Percentiles rank a stretch among this genome's conserved stretches.
These are phyloP conservation scores for Aspergillus steynii DNA, from an alignment of 495 filamentous ascomycete genomes.

Conservation along the genomic window DNA sequence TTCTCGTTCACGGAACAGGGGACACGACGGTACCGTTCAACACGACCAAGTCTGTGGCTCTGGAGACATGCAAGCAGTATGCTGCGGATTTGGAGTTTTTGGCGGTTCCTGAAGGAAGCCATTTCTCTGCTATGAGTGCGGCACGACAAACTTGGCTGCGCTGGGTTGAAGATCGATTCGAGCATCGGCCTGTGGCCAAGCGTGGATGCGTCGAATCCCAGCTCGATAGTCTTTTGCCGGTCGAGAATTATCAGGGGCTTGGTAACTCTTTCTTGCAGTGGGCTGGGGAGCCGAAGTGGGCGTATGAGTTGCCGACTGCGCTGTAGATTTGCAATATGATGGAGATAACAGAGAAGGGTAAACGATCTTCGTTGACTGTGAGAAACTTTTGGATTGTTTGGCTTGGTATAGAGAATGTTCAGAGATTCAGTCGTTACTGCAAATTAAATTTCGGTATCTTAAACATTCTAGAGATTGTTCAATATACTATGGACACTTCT, in stretches of 20 bases:
- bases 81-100: conserved; percentile 33
- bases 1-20: conserved; percentile 40
- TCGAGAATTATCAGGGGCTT: conserved; percentile 23
- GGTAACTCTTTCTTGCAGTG: conserved; percentile 30
- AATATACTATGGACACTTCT: too few relatives aligned
- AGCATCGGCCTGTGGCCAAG: conserved; percentile 17
- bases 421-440: too few relatives aligned
- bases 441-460: too few relatives aligned
- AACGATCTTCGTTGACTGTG: too few relatives aligned
- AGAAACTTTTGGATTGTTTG: too few relatives aligned
- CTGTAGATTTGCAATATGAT: conserved; percentile 7
- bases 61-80: conserved; percentile 33
- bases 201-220: conserved; percentile 17
- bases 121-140: conserved; percentile 39
- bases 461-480: too few relatives aligned
- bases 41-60: conserved; percentile 27
- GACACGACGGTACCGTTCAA: conserved; percentile 31
- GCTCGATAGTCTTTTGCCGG: conserved; percentile 27
- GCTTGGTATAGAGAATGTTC: too few relatives aligned
- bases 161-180: conserved; percentile 45
- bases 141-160: conserved; percentile 36
- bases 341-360: neutral
- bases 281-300: conserved; percentile 28
- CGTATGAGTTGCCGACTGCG: conserved; percentile 27
- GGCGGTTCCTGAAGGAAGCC: conserved; percentile 31